Evolutionary conservation across 192 early-diverging fungal genomes (phyloP), one percentile per base, ranked within the genome.

Genomic region (Phycomyces nitens): DNA sequence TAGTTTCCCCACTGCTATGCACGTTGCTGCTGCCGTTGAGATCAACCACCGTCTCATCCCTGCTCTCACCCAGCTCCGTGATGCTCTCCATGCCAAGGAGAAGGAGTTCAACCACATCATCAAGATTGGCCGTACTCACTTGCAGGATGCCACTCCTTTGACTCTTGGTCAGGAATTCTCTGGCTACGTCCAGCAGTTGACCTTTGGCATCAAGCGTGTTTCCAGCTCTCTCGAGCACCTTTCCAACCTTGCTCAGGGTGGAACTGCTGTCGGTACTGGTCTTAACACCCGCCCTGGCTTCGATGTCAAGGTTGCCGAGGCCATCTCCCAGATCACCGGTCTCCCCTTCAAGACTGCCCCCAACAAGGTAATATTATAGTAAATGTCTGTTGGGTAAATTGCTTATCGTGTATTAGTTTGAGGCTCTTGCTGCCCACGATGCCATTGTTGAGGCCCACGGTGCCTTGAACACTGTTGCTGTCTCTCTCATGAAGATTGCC

Each of bases 101-200:
- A 84, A 91, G 10, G 85, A 88, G 59, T 99, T 96, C 73, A 83
- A 85, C 41, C 72, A 94, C 60, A 97, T 99, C 60, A 93, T 99
- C 83, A 99, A 99, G 85, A 98, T 98, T 78, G 97, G 97, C 65
- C 86, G 97, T 54, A 99, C 97, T 9, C 97, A 99, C 72, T 85
- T 96, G 69, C 95, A 97, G 76, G 97, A 99, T 76, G 97, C 97
- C 40, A 96, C 94, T 29, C 96, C 97, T 26, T 81, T 99, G 72
- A 96, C 96, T 23, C 86, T 99, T 57, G 95, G 96, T 55, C 94
- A 98, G 73, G 97, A 99, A 83, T 97, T 99, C 72, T 95, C 93
- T 39, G 97, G 97, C n/a, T 99, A 95, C 71, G 81, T 79, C n/a
- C 87, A 90, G 75, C 94, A 96, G 83, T 78, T 98, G 24, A 86